Evolutionary conservation across 1,284 basidiomycete species (phyloP).

Genomic region (Ceratobasidium sp.): DNA sequence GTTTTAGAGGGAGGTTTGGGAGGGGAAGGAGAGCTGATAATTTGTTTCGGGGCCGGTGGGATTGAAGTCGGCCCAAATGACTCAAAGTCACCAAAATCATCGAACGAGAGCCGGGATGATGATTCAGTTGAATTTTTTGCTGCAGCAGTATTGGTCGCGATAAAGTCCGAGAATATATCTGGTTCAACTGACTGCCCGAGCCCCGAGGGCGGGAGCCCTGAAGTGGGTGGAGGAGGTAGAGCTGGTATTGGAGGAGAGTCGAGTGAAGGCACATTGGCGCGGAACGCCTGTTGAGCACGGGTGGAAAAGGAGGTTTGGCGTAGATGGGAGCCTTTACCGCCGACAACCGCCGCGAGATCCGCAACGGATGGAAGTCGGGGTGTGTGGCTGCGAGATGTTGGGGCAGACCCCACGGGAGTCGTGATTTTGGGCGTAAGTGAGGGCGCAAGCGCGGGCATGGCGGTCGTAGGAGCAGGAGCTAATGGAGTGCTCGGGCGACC

Average conservation of each 20-base stretch:
- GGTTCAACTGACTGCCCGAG: not conserved
- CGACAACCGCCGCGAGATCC: constrained; percentile 28
- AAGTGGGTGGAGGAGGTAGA: constrained; percentile 24
- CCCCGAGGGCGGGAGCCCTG: not conserved
- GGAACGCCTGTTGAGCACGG: constrained; percentile 27
- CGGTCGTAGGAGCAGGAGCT: not conserved
- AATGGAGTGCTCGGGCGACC: constrained; percentile 17
- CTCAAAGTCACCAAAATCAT: constrained; percentile 44
- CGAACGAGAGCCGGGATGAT: constrained; percentile 32
- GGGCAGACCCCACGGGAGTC: constrained; percentile 37
- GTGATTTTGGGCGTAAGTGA: constrained; percentile 40
- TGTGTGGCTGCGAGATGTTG: constrained; percentile 36
- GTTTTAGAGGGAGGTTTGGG: constrained; percentile 37
- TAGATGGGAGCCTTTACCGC: constrained; percentile 35
- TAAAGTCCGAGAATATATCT: constrained; percentile 37
- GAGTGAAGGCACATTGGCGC: constrained; percentile 25
- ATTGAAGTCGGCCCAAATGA: constrained; percentile 5
- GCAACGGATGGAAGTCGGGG: constrained; percentile 37
- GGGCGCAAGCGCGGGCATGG: not conserved
- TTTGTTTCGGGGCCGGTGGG: not conserved
- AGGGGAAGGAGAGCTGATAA: constrained; percentile 32
- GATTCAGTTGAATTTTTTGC: not conserved
- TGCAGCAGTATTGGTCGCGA: not conserved
- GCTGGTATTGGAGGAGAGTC: constrained; percentile 28
- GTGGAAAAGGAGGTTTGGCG: constrained; percentile 41